Evolutionary conservation across 2,329 filamentous ascomycete species (phyloP).

Genomic region (Alternaria ethzedia): DNA sequence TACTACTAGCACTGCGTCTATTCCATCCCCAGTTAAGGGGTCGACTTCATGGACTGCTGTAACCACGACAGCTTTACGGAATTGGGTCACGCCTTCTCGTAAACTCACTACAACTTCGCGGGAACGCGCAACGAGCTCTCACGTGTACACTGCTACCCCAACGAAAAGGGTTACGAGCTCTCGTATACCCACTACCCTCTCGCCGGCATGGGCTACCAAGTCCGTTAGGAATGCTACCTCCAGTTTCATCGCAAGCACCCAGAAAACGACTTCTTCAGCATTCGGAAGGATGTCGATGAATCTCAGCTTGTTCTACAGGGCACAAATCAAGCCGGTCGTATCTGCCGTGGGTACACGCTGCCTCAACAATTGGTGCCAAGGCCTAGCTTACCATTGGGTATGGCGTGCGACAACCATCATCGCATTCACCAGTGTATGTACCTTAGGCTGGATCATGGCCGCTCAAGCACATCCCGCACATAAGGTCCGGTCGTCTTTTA

Average conservation of each 20-base stretch:
- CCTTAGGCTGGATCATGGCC: not conserved
- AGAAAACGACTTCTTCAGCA: not conserved
- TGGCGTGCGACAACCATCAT: not conserved
- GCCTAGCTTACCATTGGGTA: not conserved
- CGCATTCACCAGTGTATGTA: not conserved
- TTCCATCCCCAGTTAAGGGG: not conserved
- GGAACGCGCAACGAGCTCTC: not conserved
- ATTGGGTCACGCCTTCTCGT: not conserved
- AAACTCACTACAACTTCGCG: not conserved
- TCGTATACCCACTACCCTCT: not conserved
- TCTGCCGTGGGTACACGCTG: not conserved
- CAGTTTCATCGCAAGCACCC: not conserved
- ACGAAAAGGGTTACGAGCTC: not conserved
- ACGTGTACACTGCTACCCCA: not conserved
- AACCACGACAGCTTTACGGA: not conserved
- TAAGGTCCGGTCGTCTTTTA: not conserved
- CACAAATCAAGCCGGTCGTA: not conserved
- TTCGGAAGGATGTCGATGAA: not conserved
- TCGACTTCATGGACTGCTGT: not conserved
- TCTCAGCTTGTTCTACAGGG: not conserved
- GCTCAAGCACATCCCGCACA: not conserved
- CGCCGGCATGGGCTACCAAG: not conserved
- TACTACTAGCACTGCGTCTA: not conserved
- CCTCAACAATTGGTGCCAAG: not conserved
- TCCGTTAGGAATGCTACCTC: not conserved